Percentiles rank a stretch among this genome's conserved stretches.
Evolutionary conservation across 2,329 filamentous ascomycete genomes (phyloP).

Genomic region (Decorospora gaudefroyi): DNA sequence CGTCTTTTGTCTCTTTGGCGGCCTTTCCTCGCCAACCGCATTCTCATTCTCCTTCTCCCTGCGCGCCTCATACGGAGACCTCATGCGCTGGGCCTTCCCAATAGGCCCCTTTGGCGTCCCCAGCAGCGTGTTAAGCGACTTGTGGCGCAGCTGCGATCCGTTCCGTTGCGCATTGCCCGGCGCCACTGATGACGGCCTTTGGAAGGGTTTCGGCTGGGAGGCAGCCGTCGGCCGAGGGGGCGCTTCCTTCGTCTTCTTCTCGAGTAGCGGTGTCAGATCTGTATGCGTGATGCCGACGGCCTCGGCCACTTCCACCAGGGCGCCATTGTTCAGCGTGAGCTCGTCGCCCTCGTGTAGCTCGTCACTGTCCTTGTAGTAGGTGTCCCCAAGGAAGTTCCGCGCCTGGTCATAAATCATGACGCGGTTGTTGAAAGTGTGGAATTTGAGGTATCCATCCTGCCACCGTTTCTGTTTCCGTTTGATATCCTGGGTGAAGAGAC

Average conservation of each 20-base stretch:
- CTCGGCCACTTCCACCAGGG: conserved; percentile 81
- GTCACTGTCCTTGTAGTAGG: conserved; percentile 73
- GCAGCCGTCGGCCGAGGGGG: conserved; percentile 24
- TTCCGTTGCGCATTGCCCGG: conserved; percentile 20
- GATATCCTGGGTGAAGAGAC: conserved; percentile 84
- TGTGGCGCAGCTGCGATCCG: conserved; percentile 56
- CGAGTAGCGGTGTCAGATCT: conserved; percentile 74
- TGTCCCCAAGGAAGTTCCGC: conserved; percentile 80
- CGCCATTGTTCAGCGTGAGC: conserved; percentile 73
- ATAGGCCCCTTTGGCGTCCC: conserved; percentile 67
- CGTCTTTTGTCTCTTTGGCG: conserved; percentile 49
- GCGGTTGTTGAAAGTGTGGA: conserved; percentile 87
- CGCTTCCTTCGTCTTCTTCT: conserved; percentile 63
- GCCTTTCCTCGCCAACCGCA: conserved; percentile 40
- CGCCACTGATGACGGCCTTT: conserved; percentile 23
- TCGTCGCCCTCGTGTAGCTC: conserved; percentile 82
- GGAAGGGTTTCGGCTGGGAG: conserved; percentile 27
- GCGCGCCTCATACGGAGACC: conserved; percentile 68
- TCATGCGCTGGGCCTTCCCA: conserved; percentile 63
- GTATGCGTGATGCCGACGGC: conserved; percentile 73
- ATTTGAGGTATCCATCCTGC: conserved; percentile 89
- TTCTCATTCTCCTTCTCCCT: conserved; percentile 37
- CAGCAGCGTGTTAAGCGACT: conserved; percentile 66
- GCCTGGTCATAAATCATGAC: conserved; percentile 87
- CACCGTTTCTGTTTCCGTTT: conserved; percentile 87